These are phyloP conservation scores for Rugonectria rugulosa DNA, from an alignment of 2,329 filamentous ascomycete genomes.

Conservation along the genomic window DNA sequence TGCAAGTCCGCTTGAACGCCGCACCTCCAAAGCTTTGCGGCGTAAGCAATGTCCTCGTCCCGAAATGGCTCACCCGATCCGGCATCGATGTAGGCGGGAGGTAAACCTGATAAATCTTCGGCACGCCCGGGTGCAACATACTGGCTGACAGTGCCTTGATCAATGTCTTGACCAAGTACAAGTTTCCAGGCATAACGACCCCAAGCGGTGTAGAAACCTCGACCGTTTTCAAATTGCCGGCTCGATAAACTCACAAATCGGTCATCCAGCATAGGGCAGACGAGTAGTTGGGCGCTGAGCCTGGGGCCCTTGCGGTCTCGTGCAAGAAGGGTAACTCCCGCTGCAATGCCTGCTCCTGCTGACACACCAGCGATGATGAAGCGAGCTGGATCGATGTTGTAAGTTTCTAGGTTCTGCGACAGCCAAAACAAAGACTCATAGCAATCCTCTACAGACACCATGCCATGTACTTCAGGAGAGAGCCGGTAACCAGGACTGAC, in stretches of 20 bases:
- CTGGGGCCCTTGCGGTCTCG: conserved; percentile 12
- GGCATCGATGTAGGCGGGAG: conserved; percentile 20
- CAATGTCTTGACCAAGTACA: conserved; percentile 10
- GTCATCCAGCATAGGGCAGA: conserved; percentile 27
- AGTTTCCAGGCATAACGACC: conserved; percentile 8
- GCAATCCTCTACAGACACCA: conserved; percentile 11
- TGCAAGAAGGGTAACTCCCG: conserved; percentile 1
- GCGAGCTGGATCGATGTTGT: conserved; percentile 6
- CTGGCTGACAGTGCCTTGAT: conserved; percentile 1
- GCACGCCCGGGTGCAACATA: conserved; percentile 17
- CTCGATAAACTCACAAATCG: conserved; percentile 7
- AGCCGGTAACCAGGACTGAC: conserved; percentile 16
- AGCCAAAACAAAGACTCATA: conserved; percentile 13
- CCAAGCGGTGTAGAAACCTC: conserved; percentile 12
- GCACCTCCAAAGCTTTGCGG: conserved; percentile 15
- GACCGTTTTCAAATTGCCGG: conserved; percentile 15
- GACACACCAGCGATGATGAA: conserved; percentile 18
- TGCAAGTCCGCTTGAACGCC: conserved; percentile 23
- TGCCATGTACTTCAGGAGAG: conserved; percentile 7
- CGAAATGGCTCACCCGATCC: conserved; percentile 22
- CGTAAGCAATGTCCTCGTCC: conserved; percentile 23
- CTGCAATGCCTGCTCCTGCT: conserved; percentile 20
- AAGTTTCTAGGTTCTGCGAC: background rate
- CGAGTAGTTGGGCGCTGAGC: conserved; percentile 15
- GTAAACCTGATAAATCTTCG: conserved; percentile 5